Base-by-base conservation (phyloP, 768 basidiomycete species). In the Cyclocybe cylindracea region DNA sequence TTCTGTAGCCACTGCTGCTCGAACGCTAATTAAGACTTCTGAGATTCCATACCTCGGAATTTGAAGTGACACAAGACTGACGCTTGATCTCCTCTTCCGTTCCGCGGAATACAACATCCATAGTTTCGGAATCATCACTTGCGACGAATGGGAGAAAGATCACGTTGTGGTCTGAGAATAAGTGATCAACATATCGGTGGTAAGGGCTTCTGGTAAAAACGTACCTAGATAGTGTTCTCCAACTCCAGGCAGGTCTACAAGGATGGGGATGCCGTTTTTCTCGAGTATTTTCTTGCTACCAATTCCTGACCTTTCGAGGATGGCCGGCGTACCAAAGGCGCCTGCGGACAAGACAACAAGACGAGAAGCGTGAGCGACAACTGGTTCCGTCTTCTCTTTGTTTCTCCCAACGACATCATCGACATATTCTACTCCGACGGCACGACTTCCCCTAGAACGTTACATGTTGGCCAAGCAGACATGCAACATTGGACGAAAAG, bases 171-270 rank as follows among this genome's bases (percentile, higher is more conserved):
- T 79, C 79, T 81, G 35, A 10, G 32, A 24, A 40, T 19, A 43
- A 19, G 39, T 40, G 33, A 16, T 19, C 38, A 39, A 33, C n/a
- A 39, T 4, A 11, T 19, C 11, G 24, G n/a, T 34, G 34, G 18
- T 33, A 29, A 24, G 13, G 24, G 39, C 16, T 8, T 2, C 5
- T 34, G n/a, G 2, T 19, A 11, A 14, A 18, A 8, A 48, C 61
- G 36, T 46, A 78, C 82, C 83, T 56, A 77, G 73, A 46, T 80
- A 83, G 55, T 89, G 80, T 61, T 87, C 85, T 9, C 91, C 90
- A 0, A 94, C 90, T 13, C 85, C 86, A 1, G 88, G 87, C 10
- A 91, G 78, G 48, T 89, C 82, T 10, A 87, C 74, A 24, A 82
- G 44, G 51, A 74, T 70, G 6, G 67, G 57, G 32, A 92, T 77